phyloP scores from a whole-genome alignment of 2,329 filamentous ascomycete species.

The Neonectria ditissima region DNA sequence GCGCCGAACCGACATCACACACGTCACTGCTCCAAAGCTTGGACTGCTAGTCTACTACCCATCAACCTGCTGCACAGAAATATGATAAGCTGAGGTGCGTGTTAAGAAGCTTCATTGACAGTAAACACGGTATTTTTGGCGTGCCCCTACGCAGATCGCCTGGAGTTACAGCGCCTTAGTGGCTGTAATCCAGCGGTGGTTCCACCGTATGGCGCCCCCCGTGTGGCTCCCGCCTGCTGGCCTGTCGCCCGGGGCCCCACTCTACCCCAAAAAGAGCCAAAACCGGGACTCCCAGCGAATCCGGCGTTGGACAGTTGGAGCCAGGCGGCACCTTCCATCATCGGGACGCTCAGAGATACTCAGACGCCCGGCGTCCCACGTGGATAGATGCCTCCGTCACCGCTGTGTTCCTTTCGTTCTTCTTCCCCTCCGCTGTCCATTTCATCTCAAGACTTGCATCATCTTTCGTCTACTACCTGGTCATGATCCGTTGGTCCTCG shows the following conservation, averaged over 20 bases:
- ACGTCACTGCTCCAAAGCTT: neutral
- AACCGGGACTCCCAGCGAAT: slow-evolving; percentile 21
- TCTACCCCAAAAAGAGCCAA: slow-evolving; percentile 6
- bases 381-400: slow-evolving; percentile 24
- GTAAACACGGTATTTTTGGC: neutral
- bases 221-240: slow-evolving; percentile 19
- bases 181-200: neutral
- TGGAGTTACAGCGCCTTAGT: slow-evolving; percentile 9
- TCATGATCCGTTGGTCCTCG: neutral
- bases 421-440: neutral
- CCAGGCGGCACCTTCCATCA: slow-evolving; percentile 24
- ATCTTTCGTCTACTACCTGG: neutral
- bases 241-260: slow-evolving; percentile 11
- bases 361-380: slow-evolving; percentile 24
- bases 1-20: neutral
- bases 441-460: neutral
- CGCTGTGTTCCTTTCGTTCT: slow-evolving; percentile 15
- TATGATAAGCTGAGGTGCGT: neutral
- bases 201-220: slow-evolving; percentile 16
- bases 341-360: slow-evolving; percentile 23
- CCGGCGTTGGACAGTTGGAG: slow-evolving; percentile 11
- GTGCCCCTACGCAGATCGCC: neutral
- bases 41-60: neutral
- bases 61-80: neutral
- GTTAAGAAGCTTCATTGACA: neutral